phyloP scores from a whole-genome alignment of 2,329 filamentous ascomycete species.

The Aureobasidium sp. region DNA sequence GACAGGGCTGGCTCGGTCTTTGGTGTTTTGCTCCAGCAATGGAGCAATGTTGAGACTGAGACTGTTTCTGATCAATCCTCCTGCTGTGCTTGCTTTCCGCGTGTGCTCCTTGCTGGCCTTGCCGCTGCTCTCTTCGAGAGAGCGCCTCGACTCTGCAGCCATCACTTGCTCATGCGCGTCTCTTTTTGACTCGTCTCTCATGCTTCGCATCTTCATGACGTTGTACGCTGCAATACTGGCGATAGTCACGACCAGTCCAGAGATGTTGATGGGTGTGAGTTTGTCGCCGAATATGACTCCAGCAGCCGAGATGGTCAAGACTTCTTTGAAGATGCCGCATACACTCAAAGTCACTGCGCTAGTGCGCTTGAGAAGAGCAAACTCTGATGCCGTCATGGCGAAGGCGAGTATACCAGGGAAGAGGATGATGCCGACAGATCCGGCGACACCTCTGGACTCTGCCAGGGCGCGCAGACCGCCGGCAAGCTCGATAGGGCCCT shows the following conservation, averaged over 20 bases:
- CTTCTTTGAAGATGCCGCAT: slow-evolving; percentile 97
- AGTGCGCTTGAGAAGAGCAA: slow-evolving; percentile 87
- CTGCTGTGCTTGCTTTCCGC: slow-evolving; percentile 21
- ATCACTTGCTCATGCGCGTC: slow-evolving; percentile 35
- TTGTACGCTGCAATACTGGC: slow-evolving; percentile 83
- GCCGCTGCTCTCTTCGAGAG: slow-evolving; percentile 14
- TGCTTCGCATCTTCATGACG: slow-evolving; percentile 84
- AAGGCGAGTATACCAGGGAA: slow-evolving; percentile 91
- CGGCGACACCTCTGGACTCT: slow-evolving; percentile 56
- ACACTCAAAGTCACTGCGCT: slow-evolving; percentile 94
- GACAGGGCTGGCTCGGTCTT: slow-evolving; percentile 28
- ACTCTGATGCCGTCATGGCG: slow-evolving; percentile 93
- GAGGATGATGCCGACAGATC: slow-evolving; percentile 64
- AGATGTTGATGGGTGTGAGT: slow-evolving; percentile 77
- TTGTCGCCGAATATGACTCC: slow-evolving; percentile 81
- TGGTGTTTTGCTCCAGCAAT: slow-evolving; percentile 13
- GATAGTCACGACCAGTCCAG: slow-evolving; percentile 81
- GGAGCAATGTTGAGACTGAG: slow-evolving; percentile 28
- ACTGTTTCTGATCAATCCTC: slow-evolving; percentile 29
- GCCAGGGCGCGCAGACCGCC: slow-evolving; percentile 57
- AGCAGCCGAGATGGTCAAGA: slow-evolving; percentile 86
- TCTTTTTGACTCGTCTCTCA: slow-evolving; percentile 64
- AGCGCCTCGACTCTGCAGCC: slow-evolving; percentile 27
- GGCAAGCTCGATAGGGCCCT: slow-evolving; percentile 62
- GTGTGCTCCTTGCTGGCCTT: slow-evolving; percentile 11